Percentiles rank a stretch among this genome's conserved stretches.
Evolutionary conservation across 2,329 filamentous ascomycete species (phyloP).

Genomic region (Fusarium sp.): DNA sequence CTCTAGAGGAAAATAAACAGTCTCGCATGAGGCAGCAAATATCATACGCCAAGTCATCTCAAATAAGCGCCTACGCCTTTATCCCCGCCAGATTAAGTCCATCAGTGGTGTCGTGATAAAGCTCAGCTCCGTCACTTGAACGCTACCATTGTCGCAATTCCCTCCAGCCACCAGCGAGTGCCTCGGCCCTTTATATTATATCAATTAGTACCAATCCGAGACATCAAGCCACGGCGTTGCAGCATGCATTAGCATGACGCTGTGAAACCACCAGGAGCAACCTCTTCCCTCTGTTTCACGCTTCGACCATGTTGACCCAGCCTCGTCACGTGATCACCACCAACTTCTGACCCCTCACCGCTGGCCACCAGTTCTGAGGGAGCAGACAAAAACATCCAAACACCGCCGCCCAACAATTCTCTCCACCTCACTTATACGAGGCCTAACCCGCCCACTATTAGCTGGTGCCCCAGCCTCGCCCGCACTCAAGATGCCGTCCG

Average conservation of each 20-base stretch:
- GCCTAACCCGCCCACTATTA: neutral
- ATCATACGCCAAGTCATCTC: neutral
- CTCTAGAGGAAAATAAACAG: neutral
- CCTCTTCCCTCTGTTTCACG: neutral
- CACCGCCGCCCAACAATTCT: conserved; percentile 44
- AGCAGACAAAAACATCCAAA: conserved; percentile 51
- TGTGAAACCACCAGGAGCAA: neutral
- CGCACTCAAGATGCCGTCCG: conserved; percentile 42
- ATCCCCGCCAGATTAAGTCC: neutral
- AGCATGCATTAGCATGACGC: neutral
- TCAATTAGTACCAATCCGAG: neutral
- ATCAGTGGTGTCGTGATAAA: neutral
- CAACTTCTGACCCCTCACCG: conserved; percentile 37
- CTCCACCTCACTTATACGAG: conserved; percentile 40
- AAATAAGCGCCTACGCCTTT: neutral
- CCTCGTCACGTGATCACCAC: conserved; percentile 38
- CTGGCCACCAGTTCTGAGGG: conserved; percentile 5
- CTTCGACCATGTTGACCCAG: neutral
- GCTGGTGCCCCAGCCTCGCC: neutral
- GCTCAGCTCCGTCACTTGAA: neutral
- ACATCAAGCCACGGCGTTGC: neutral
- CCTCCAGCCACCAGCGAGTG: neutral
- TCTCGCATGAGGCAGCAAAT: neutral
- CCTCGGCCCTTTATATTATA: neutral
- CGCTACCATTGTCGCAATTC: neutral